A percentile compares a stretch with the other conserved stretches of the same genome.
phyloP scores from a whole-genome alignment of 2,329 filamentous ascomycete genomes.

The Canariomyces notabilis region DNA sequence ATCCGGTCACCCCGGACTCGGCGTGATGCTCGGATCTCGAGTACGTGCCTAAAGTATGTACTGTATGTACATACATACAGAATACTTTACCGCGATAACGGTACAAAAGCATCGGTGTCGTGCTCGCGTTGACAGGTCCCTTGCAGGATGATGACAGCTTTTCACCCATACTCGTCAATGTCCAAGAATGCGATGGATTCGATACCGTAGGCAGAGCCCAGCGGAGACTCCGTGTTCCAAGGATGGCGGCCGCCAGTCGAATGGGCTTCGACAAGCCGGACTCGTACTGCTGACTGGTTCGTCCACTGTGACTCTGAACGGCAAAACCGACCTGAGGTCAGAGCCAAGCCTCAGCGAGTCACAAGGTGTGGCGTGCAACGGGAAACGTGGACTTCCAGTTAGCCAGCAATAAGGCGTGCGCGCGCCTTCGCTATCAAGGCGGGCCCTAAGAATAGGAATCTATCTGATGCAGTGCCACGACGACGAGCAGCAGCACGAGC shows the following conservation, averaged over 20 bases:
- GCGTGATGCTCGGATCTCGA: conserved; percentile 16
- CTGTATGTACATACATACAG: too few relatives aligned
- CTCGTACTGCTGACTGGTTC: conserved; percentile 8
- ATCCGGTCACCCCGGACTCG: conserved; percentile 16
- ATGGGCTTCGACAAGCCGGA: conserved; percentile 9
- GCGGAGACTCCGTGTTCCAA: conserved; percentile 3
- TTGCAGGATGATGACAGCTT: background rate
- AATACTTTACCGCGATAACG: too few relatives aligned
- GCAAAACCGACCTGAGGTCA: conserved; percentile 17
- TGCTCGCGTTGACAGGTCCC: background rate
- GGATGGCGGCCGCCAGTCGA: conserved; percentile 16
- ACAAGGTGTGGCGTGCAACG: conserved; percentile 11
- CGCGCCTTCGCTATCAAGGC: conserved; percentile 18
- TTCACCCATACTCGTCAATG: background rate
- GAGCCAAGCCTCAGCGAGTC: conserved; percentile 15
- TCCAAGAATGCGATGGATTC: conserved; percentile 9
- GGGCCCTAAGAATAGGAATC: conserved; percentile 25
- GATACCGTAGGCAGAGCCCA: conserved; percentile 9
- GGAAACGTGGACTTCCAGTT: conserved; percentile 24
- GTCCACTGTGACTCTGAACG: conserved; percentile 10
- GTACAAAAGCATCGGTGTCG: conserved; percentile 1
- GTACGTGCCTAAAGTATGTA: too few relatives aligned
- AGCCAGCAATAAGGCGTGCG: conserved; percentile 17
- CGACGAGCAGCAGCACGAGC: conserved; percentile 16
- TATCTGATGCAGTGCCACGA: conserved; percentile 27